These are phyloP conservation scores for Discostella stelligera DNA, from an alignment of 352 stramenopile genomes.

Conservation along the genomic window DNA sequence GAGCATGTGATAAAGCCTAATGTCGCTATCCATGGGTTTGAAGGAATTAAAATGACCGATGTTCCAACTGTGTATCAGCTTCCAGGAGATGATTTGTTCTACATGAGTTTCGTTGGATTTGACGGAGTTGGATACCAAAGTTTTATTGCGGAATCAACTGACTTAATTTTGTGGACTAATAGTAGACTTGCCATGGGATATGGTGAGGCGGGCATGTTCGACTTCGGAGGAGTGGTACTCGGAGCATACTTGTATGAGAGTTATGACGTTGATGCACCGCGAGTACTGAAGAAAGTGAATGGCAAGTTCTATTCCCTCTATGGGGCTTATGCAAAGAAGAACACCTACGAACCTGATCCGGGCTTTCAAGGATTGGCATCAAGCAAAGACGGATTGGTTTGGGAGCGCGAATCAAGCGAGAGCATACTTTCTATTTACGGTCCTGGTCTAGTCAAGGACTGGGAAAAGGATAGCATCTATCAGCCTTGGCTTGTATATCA, in stretches of 20 bases:
- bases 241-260: constrained; percentile 42
- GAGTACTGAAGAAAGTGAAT: constrained; percentile 41
- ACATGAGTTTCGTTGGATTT: constrained; percentile 54
- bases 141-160: constrained; percentile 46
- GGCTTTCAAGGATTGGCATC: constrained; percentile 46
- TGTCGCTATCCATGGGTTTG: constrained; percentile 26
- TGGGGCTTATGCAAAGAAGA: constrained; percentile 42
- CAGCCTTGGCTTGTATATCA: constrained; percentile 53
- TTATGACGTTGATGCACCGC: constrained; percentile 35
- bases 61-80: constrained; percentile 53
- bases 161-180: constrained; percentile 40
- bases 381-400: constrained; percentile 39
- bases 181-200: constrained; percentile 41
- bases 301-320: constrained; percentile 42
- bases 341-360: constrained; percentile 42
- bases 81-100: constrained; percentile 39
- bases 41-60: constrained; percentile 50
- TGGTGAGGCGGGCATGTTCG: constrained; percentile 31
- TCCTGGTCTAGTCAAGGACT: constrained; percentile 27
- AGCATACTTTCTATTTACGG: constrained; percentile 49
- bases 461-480: constrained; percentile 51
- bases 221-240: constrained; percentile 47
- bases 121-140: constrained; percentile 43
- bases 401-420: constrained; percentile 36
- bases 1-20: constrained; percentile 37